These are phyloP conservation scores for Wilcoxina mikolae DNA, from an alignment of 495 filamentous ascomycete genomes.

Conservation along the genomic window DNA sequence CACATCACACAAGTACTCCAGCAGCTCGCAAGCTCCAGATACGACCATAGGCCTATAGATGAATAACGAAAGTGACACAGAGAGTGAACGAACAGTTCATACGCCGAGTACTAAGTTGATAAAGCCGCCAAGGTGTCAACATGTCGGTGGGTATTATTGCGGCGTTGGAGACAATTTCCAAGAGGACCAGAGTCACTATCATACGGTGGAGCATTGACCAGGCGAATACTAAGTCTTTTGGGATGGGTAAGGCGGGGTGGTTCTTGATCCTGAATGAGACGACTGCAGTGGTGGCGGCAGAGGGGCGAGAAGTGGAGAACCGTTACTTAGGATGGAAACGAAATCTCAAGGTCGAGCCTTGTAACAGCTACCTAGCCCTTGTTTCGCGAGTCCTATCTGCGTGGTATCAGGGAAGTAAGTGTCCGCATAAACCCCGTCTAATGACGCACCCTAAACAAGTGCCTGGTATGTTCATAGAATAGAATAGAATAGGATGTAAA, in stretches of 20 bases:
- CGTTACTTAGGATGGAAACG: neutral
- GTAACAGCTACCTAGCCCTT: too few species aligned
- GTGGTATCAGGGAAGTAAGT: too few species aligned
- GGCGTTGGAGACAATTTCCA: neutral
- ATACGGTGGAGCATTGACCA: too few species aligned
- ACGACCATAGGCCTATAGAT: too few species aligned
- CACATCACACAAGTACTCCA: neutral
- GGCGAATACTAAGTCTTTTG: neutral
- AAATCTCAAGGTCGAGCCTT: neutral
- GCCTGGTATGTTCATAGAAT: too few species aligned
- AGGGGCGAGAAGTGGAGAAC: constrained; percentile 2
- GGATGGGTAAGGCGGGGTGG: neutral
- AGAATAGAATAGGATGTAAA: too few species aligned
- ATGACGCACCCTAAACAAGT: too few species aligned
- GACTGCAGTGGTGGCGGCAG: constrained; percentile 1
- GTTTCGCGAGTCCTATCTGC: neutral
- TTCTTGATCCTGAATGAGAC: neutral
- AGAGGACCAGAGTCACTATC: neutral
- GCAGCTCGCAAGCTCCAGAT: too few species aligned
- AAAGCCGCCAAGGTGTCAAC: neutral
- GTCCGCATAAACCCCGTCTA: too few species aligned
- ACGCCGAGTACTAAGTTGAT: too few species aligned
- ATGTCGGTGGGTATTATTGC: neutral
- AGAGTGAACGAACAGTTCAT: too few species aligned
- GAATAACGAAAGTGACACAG: too few species aligned